Evolutionary conservation across 208 protist genomes (phyloP), one percentile per base, ranked within the genome.

Genomic region (Lotmaria passim): DNA sequence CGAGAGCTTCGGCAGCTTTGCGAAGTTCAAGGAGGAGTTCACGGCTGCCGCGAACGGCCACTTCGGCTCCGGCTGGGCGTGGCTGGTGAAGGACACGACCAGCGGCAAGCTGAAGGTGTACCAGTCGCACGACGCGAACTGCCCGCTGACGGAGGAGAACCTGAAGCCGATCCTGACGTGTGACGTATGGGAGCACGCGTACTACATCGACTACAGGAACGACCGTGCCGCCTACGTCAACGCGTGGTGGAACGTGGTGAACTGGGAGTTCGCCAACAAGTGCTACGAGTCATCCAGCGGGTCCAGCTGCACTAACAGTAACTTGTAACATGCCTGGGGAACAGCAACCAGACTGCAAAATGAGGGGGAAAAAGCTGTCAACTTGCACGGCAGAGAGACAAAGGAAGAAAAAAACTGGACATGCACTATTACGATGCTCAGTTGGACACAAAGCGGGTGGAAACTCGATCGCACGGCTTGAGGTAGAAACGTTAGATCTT

Each of bases 171-270:
- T 97, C 33, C 71, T 98, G n/a, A 72, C 87, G 62, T 97, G 92
- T 76, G 96, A 98, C 81, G 90, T 98, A 65, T 98, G 94, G 96
- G 94, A 98, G 83, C 96, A 98, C 83, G 96, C 96, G 17, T 98
- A 98, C 91, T 98, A 98, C 81, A 91, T 98, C 69, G 94, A 98
- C 86, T 98, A 98, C 86, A 86, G 79, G 74, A 98, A 98, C 75
- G 91, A 95, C 72, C 89, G 94, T 30, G 80, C 89, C 12, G 76
- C 83, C 38, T 98, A 98, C 78, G 74, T 98, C 52, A 91, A 98
- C 36, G 53, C 87, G 17, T 98, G 85, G 67, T 98, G 95, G 96
- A 94, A 93, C 63, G 31, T 97, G 44, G 94, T 98, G 21, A 98
- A 98, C 89, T 98, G 96, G 96, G 86, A 44, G 2, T 61, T 61